Evolutionary conservation across 1,284 basidiomycete genomes (phyloP), one percentile per base, ranked within the genome.

Genomic region (Austroboletus sp.): DNA sequence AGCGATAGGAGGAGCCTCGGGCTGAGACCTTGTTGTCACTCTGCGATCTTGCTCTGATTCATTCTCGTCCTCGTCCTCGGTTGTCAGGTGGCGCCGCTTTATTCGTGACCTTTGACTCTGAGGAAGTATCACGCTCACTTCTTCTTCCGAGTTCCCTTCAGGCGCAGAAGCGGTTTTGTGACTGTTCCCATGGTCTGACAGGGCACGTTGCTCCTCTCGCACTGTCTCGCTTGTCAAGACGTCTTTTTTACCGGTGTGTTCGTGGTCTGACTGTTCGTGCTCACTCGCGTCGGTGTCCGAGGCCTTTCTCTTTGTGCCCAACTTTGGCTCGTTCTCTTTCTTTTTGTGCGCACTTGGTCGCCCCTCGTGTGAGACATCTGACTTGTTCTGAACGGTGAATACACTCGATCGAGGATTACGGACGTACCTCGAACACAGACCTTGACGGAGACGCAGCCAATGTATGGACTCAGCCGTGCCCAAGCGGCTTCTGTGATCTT

Each of bases 361-460:
- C 12, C 31, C 51, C 32, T 56, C 23, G 7, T 3, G 6, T 10
- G 26, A 11, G 10, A 4, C 16, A 9, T 0, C 37, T 40, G 26
- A 10, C 11, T 3, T 40, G 1, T 3, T 13, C 11, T 40, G 17
- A 45, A 33, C 11, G 9, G 17, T 4, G 7, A 11, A 1, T 3
- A 19, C 19, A 1, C 26, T 0, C 2, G 3, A 26, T 8, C 17
- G 26, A 19, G 3, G 15, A 15, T 6, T 4, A 19, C 2, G 3
- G 11, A 19, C 48, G 9, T 12, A 52, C 56, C 51, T 48, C 21
- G 45, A 17, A 9, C 38, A 0, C 29, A 25, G 19, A 46, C 42
- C 21, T 48, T 36, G 35, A 61, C 49, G 6, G 46, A 57, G 31
- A 48, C 49, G 13, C 61, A 63, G 4, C 62, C 61, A 21, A 65